Conservation (phyloP, 257 asterid genomes). For the Fraxinus pennsylvanica region DNA sequence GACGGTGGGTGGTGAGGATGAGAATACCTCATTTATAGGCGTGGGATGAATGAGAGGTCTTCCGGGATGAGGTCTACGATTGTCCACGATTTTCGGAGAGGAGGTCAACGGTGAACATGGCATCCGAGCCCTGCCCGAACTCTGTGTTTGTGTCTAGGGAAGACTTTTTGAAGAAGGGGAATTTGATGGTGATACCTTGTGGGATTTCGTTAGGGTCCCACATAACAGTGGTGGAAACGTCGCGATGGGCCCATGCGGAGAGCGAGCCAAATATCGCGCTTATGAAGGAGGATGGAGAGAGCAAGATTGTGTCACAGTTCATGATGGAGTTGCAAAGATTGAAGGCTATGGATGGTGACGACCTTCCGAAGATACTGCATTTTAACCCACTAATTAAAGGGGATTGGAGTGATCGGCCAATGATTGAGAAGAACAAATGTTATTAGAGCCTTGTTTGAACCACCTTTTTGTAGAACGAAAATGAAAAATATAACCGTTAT, state of each 20-base stretch:
- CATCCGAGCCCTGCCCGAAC: conserved; percentile 58
- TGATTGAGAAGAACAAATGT: conserved; percentile 67
- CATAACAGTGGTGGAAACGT: conserved; percentile 76
- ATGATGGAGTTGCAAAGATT: conserved; percentile 85
- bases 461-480: too few species aligned
- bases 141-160: conserved; percentile 56
- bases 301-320: conserved; percentile 68
- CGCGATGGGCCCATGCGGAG: conserved; percentile 52
- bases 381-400: conserved; percentile 85
- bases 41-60: too few species aligned
- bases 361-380: conserved; percentile 88
- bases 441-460: too few species aligned
- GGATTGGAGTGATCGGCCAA: conserved; percentile 84
- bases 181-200: conserved; percentile 72
- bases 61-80: background rate
- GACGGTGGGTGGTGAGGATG: too few species aligned
- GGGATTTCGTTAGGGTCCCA: conserved; percentile 88
- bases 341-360: conserved; percentile 88
- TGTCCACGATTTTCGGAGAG: background rate
- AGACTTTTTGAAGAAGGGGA: conserved; percentile 46
- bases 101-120: conserved; percentile 8
- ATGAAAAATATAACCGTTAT: too few species aligned
- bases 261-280: conserved; percentile 44
- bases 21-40: too few species aligned
- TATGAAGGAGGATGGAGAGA: conserved; percentile 35